A percentile compares a stretch with the other conserved stretches of the same genome.
phyloP scores from a whole-genome alignment of 2,329 filamentous ascomycete genomes.

The Talaromyces atroroseus region DNA sequence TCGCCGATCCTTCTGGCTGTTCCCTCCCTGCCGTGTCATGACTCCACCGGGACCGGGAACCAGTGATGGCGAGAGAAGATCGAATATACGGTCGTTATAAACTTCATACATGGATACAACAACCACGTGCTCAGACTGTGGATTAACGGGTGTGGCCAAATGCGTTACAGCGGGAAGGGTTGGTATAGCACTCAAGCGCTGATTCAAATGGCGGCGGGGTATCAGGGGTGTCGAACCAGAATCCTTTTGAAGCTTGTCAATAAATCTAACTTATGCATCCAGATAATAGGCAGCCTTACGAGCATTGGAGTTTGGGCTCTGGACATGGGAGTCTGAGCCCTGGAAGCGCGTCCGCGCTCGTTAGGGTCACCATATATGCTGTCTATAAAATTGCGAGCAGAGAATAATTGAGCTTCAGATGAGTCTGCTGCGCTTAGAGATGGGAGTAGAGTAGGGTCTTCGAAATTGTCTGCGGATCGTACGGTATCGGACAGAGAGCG shows the following conservation, averaged over 20 bases:
- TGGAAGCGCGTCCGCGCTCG: constrained; percentile 56
- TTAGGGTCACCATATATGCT: constrained; percentile 63
- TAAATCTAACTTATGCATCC: neutral
- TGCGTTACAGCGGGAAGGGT: constrained; percentile 68
- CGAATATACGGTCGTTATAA: constrained; percentile 97
- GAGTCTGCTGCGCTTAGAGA: constrained; percentile 72
- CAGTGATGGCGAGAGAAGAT: constrained; percentile 64
- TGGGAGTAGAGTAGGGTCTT: constrained; percentile 59
- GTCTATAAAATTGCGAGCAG: constrained; percentile 73
- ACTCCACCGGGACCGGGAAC: constrained; percentile 37
- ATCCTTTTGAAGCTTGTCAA: constrained; percentile 6
- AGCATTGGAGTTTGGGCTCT: constrained; percentile 40
- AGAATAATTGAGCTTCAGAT: constrained; percentile 72
- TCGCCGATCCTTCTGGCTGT: constrained; percentile 64
- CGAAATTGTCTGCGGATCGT: constrained; percentile 51
- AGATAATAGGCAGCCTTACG: constrained; percentile 26
- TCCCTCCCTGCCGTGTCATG: constrained; percentile 37
- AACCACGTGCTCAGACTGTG: constrained; percentile 73
- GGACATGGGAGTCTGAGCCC: constrained; percentile 63
- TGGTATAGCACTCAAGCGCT: constrained; percentile 65
- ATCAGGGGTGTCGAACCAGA: constrained; percentile 48
- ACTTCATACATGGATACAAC: constrained; percentile 98
- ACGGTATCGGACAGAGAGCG: constrained; percentile 70
- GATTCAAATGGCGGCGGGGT: constrained; percentile 56
- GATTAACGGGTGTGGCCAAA: constrained; percentile 61